These are phyloP conservation scores for Phytophthora vignae DNA, from an alignment of 352 stramenopile species.

Conservation along the genomic window DNA sequence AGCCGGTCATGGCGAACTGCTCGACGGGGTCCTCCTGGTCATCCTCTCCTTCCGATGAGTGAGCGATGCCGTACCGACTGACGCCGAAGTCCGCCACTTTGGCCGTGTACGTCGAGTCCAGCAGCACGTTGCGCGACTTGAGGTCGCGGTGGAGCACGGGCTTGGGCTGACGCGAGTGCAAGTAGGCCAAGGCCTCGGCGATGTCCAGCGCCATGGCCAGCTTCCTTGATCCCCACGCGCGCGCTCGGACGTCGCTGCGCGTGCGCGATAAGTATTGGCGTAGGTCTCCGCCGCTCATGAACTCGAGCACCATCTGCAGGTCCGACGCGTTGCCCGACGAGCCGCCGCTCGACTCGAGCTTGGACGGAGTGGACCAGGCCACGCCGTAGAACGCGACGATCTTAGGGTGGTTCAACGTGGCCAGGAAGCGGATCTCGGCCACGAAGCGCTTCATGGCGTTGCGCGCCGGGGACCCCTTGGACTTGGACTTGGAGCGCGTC, in stretches of 20 bases:
- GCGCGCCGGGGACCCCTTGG: slow-evolving; percentile 17
- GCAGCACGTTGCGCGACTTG: slow-evolving; percentile 19
- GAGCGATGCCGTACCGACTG: slow-evolving; percentile 50
- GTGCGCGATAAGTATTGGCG: slow-evolving; percentile 54
- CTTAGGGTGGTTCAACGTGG: slow-evolving; percentile 69
- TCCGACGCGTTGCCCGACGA: slow-evolving; percentile 42
- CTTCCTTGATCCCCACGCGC: slow-evolving; percentile 60
- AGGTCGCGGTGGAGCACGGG: slow-evolving; percentile 49
- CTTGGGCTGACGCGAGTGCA: slow-evolving; percentile 59
- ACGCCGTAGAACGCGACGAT: slow-evolving; percentile 87
- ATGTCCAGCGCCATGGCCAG: slow-evolving; percentile 69
- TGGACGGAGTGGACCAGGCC: slow-evolving; percentile 49
- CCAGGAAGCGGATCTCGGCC: slow-evolving; percentile 75
- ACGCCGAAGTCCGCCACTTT: slow-evolving; percentile 82
- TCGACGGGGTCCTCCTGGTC: slow-evolving; percentile 25
- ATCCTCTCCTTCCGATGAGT: slow-evolving; percentile 30
- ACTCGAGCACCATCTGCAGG: slow-evolving; percentile 77
- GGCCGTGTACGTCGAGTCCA: slow-evolving; percentile 60
- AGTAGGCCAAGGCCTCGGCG: slow-evolving; percentile 67
- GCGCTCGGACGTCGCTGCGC: slow-evolving; percentile 34
- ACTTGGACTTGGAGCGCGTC: slow-evolving; percentile 29
- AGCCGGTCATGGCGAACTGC: slow-evolving; percentile 35
- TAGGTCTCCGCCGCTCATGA: slow-evolving; percentile 75
- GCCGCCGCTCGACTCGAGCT: slow-evolving; percentile 11
- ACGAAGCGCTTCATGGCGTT: slow-evolving; percentile 53